A percentile compares a stretch with the other conserved stretches of the same genome.
phyloP scores from a whole-genome alignment of 495 filamentous ascomycete species.

The Evernia prunastri region DNA sequence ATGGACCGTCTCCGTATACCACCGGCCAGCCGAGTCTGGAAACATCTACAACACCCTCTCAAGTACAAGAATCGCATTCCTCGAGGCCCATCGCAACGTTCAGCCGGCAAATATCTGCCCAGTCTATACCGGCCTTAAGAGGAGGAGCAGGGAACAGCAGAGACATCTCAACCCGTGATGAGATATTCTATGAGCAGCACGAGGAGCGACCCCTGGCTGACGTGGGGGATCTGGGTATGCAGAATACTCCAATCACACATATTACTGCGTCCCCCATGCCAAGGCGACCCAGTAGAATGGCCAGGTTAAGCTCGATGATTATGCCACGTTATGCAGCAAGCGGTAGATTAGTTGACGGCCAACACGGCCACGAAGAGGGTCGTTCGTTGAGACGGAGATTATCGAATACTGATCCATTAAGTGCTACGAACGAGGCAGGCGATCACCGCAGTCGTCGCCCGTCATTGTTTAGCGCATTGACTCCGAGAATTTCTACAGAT shows the following conservation, averaged over 20 bases:
- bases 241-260: conserved; percentile 28
- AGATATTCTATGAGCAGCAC: conserved; percentile 29
- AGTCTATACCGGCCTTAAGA: conserved; percentile 21
- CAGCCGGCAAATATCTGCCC: conserved; percentile 28
- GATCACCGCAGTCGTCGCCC: conserved; percentile 18
- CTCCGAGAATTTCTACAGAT: conserved; percentile 25
- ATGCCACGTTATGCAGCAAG: conserved; percentile 45
- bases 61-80: conserved; percentile 18
- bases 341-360: conserved; percentile 40
- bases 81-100: conserved; percentile 27
- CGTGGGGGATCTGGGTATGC: conserved; percentile 26
- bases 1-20: neutral
- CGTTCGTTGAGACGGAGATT: conserved; percentile 40
- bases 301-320: conserved; percentile 45
- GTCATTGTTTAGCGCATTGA: conserved; percentile 28
- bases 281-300: conserved; percentile 44
- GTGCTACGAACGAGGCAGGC: neutral
- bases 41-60: conserved; percentile 2
- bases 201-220: conserved; percentile 25
- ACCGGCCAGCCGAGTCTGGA: neutral
- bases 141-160: conserved; percentile 7
- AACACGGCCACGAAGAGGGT: conserved; percentile 45
- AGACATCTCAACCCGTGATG: conserved; percentile 24
- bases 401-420: conserved; percentile 17
- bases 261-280: conserved; percentile 35